Conservation (phyloP, 805 yeast genomes). For the Yarrowia keelungensis region DNA sequence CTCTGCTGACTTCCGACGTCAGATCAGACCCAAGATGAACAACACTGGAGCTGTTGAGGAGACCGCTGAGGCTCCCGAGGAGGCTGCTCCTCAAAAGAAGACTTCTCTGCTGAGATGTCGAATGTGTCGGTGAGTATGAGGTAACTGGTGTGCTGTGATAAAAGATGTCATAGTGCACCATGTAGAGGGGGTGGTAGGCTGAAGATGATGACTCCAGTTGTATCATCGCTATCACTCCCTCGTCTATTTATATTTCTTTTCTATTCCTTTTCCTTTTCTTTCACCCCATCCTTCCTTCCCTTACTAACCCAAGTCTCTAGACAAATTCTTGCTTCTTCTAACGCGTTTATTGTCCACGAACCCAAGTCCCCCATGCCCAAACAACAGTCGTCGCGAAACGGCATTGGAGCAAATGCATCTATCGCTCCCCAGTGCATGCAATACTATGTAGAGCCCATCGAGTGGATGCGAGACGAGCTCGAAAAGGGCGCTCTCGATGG, state of each 20-base stretch:
- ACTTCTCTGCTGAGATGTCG: constrained; percentile 29
- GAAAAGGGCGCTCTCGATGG: constrained; percentile 83
- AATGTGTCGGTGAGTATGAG: constrained; percentile 39
- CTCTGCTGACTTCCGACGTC: constrained; percentile 34
- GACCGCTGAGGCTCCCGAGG: background rate
- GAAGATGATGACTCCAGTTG: background rate
- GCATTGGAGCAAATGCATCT: constrained; percentile 42
- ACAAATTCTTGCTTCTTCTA: constrained; percentile 63
- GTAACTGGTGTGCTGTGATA: background rate
- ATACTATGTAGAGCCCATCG: constrained; percentile 83
- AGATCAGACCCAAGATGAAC: constrained; percentile 27
- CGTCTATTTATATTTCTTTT: background rate
- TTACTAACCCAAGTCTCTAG: constrained; percentile 32
- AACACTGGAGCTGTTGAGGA: constrained; percentile 4
- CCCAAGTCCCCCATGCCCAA: constrained; percentile 56
- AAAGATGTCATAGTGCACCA: background rate
- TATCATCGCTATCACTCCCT: background rate
- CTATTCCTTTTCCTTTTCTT: background rate
- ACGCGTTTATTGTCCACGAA: constrained; percentile 67
- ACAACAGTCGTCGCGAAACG: constrained; percentile 41
- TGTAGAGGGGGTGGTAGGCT: background rate
- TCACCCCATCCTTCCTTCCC: background rate
- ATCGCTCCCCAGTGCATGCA: constrained; percentile 68
- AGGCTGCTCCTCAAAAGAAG: constrained; percentile 5
- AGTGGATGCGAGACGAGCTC: constrained; percentile 89